A percentile compares a stretch with the other conserved stretches of the same genome.
Evolutionary conservation across 352 stramenopile species (phyloP).

Genomic region (Pythium folliculosum): DNA sequence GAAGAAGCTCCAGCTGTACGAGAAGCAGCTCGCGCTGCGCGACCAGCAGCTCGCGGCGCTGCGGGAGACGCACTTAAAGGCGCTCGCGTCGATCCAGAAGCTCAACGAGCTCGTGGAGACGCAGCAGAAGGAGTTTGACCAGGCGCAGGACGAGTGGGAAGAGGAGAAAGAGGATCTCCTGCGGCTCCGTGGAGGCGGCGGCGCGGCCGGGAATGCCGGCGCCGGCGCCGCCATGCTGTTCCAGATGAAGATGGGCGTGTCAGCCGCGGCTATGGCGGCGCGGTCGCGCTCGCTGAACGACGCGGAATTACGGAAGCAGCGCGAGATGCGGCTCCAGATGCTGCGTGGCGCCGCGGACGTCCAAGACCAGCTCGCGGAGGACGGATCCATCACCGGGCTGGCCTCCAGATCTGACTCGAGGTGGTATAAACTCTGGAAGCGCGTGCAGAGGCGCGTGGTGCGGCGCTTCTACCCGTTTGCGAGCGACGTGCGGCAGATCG

Average conservation of each 20-base stretch:
- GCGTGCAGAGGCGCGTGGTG: constrained; percentile 34
- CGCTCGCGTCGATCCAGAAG: constrained; percentile 31
- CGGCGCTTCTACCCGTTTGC: constrained; percentile 52
- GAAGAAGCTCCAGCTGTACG: constrained; percentile 57
- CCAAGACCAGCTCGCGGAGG: constrained; percentile 55
- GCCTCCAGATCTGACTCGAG: background rate
- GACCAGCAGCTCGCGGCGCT: constrained; percentile 43
- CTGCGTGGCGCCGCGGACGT: constrained; percentile 55
- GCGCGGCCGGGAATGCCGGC: background rate
- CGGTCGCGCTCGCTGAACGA: constrained; percentile 33
- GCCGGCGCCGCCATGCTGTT: constrained; percentile 27
- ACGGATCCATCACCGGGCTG: background rate
- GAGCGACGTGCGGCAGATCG: constrained; percentile 69
- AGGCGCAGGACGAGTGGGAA: constrained; percentile 65
- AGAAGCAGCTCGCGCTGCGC: constrained; percentile 47
- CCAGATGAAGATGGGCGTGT: constrained; percentile 28
- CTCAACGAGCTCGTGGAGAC: constrained; percentile 39
- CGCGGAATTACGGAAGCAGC: constrained; percentile 40
- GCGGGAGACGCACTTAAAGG: constrained; percentile 29
- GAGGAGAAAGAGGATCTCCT: constrained; percentile 56
- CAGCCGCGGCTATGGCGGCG: constrained; percentile 20
- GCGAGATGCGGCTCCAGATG: constrained; percentile 57
- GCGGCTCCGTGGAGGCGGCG: constrained; percentile 33
- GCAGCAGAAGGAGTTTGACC: constrained; percentile 45
- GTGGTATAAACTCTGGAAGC: constrained; percentile 33